Evolutionary conservation across 305 asterid species (phyloP), one percentile per base, ranked within the genome.

Genomic region (Coffea humblotiana): DNA sequence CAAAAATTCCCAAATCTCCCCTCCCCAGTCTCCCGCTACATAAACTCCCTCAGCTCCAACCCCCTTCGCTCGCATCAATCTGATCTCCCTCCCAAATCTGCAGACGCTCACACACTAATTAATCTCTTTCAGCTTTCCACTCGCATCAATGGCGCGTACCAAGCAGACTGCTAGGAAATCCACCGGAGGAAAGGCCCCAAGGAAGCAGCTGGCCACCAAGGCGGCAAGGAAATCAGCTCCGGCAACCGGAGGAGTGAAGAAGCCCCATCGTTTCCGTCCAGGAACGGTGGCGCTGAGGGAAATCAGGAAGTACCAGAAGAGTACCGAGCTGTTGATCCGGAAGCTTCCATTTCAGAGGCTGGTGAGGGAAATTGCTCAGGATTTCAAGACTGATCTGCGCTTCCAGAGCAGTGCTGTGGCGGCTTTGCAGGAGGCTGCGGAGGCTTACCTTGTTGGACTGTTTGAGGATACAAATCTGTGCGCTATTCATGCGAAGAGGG

Each of bases 341-440:
- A 78, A 78, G 69, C 47, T 78, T 3, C 81, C 81, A 2, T 78
- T 78, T 18, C 77, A 78, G 77, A 56, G 82, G 82, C 64, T 78
- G 60, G 82, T 78, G 72, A 78, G 82, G 15, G 82, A 78, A 47
- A 78, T 78, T 6, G 82, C 82, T 0, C 82, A 78, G 21, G 82
- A 78, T 56, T 78, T 78, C 77, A 78, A 78, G 72, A 78, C 82
- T 0, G 82, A 78, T 60, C 23, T 78, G 71, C 71, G 82, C 72
- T 78, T 78, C 47, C 82, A 78, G 77, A 78, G 82, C 77, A 71
- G 77, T 16, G 82, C 82, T 10, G 82, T 78, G 77, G 82, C 82
- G 23, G 82, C 77, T 12, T 29, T 78, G 61, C 82, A 78, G 77
- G 82, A 78, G 64, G 82, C 82, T 6, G 82, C 82, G 0, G 82